phyloP scores from a whole-genome alignment of 148 eudicot species.

The Nepenthes gracilis region DNA sequence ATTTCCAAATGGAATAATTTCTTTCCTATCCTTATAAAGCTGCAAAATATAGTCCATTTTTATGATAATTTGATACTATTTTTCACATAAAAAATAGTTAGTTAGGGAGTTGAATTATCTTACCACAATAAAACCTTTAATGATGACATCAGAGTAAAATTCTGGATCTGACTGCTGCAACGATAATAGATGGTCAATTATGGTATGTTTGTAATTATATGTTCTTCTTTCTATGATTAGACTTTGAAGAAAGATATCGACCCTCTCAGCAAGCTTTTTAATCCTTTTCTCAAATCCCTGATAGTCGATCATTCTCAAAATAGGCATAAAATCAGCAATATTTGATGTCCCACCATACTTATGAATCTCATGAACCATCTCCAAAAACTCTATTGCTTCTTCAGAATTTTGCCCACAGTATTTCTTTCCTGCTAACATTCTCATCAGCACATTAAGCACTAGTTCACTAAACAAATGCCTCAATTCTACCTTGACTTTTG shows the following conservation, averaged over 20 bases:
- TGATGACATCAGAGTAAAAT: conserved; percentile 9
- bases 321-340: conserved; percentile 13
- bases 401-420: not conserved
- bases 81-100: too few relatives aligned
- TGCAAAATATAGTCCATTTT: too few relatives aligned
- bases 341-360: conserved; percentile 3
- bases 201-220: not conserved
- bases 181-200: conserved; percentile 11
- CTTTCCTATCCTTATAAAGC: too few relatives aligned
- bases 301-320: conserved; percentile 9
- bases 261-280: conserved; percentile 1
- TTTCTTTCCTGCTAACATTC: conserved; percentile 16
- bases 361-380: conserved; percentile 4
- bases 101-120: too few relatives aligned
- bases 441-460: conserved; percentile 10
- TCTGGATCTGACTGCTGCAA: conserved; percentile 10
- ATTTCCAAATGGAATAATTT: too few relatives aligned
- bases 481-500: not conserved
- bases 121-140: conserved; percentile 11
- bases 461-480: conserved; percentile 12
- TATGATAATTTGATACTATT: too few relatives aligned
- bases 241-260: conserved; percentile 7
- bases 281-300: conserved; percentile 3
- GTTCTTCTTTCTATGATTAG: conserved; percentile 7
- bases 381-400: conserved; percentile 3